Percentiles rank a stretch among this genome's conserved stretches.
phyloP scores from a whole-genome alignment of 768 basidiomycete species.

The Amanita rimosa region DNA sequence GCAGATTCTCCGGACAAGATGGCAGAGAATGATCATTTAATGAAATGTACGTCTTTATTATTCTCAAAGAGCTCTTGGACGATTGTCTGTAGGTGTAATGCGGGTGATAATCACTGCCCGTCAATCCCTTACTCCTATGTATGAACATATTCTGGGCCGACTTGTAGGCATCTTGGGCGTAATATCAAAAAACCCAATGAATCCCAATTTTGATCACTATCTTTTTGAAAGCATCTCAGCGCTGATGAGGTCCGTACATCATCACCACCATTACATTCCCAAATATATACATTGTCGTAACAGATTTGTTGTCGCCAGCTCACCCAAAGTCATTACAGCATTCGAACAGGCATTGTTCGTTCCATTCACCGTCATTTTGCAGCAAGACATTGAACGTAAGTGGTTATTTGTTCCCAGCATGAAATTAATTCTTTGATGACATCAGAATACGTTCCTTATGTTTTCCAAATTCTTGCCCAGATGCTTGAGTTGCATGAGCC shows the following conservation, averaged over 20 bases:
- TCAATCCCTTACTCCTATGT: conserved; percentile 59
- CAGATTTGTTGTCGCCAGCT: conserved; percentile 74
- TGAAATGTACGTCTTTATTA: conserved; percentile 68
- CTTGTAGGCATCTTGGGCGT: conserved; percentile 78
- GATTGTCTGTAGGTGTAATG: conserved; percentile 62
- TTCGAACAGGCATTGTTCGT: conserved; percentile 82
- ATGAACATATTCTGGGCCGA: conserved; percentile 52
- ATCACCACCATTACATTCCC: not conserved
- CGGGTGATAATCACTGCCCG: conserved; percentile 86
- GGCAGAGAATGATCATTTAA: conserved; percentile 94
- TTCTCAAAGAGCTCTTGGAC: conserved; percentile 4
- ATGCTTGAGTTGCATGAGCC: conserved; percentile 75
- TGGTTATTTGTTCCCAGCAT: not conserved
- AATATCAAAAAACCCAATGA: conserved; percentile 93
- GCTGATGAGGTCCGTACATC: conserved; percentile 55
- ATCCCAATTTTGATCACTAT: conserved; percentile 96
- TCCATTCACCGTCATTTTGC: conserved; percentile 78
- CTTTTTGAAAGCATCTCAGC: conserved; percentile 96
- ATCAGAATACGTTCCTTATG: conserved; percentile 92
- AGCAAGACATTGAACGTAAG: conserved; percentile 89
- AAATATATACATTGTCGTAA: not conserved
- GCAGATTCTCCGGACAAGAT: conserved; percentile 82
- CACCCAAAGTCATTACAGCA: conserved; percentile 48
- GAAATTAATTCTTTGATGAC: not conserved
- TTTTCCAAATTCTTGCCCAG: conserved; percentile 93